Base-by-base conservation (phyloP, 306 rosid species). In the Vigna unguiculata region DNA sequence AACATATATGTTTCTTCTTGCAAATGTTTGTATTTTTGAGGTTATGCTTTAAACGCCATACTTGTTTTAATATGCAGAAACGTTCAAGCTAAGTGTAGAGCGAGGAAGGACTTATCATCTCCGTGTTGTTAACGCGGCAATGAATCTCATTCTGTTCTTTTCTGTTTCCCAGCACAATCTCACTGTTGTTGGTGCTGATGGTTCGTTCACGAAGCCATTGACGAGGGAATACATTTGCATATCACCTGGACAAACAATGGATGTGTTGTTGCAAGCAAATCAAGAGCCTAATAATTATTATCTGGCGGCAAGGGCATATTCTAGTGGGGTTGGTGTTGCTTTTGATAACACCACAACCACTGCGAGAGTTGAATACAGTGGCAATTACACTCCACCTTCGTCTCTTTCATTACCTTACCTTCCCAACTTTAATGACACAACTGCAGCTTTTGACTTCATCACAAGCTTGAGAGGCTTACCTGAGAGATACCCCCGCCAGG, bases 211-310 rank as follows among this genome's bases (percentile, higher is more conserved):
- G 5, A 86, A 71, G 78, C 88, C 76, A 9, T 38, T 86, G 5
- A 41, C 53, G 7, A 69, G 51, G 5, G 72, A 62, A 24, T 84
- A 30, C 81, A 82, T 88, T 14, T 52, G 83, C 70, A 88, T 88
- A 67, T 72, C 90, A 6, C 92, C 88, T 0, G 88, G 92, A 15
- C 90, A 86, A 69, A 69, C 90, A 7, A 88, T 86, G 84, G 92
- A 88, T 45, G 72, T 74, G 1, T 71, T 88, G 40, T 49, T 88
- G 12, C 22, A 84, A 24, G 85, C 92, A 4, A 85, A 82, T 71
- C 88, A 84, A 51, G 11, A 79, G 8, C 83, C 64, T 1, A 68
- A 74, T 52, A 75, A 68, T 12, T 89, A 87, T 20, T 89, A 85
- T 65, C 81, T 89, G 79, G 77, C 86, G 53, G 76, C 85, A 25